A percentile compares a stretch with the other conserved stretches of the same genome.
Conservation (phyloP, 2,329 filamentous ascomycete genomes). For the Nemania diffusa region DNA sequence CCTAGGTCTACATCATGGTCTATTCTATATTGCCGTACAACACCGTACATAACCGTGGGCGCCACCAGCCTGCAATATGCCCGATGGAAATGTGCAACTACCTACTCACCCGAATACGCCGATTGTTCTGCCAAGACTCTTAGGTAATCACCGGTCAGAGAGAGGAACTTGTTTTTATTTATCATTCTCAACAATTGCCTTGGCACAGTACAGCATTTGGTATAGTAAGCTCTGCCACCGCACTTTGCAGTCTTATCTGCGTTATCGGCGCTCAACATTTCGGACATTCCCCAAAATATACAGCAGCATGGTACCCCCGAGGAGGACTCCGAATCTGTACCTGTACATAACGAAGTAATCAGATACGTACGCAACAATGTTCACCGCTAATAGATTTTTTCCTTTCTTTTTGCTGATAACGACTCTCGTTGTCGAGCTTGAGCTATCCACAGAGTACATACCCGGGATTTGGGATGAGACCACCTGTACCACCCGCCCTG, state of each 20-base stretch:
- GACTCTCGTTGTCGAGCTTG: not conserved
- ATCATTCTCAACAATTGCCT: slow-evolving; percentile 36
- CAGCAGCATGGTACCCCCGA: not conserved
- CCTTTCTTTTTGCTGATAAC: not conserved
- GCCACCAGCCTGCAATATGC: not conserved
- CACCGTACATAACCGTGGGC: not conserved
- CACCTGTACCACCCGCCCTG: not conserved
- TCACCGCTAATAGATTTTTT: not conserved
- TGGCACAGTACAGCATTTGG: not conserved
- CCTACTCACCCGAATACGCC: not conserved
- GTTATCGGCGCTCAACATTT: slow-evolving; percentile 42
- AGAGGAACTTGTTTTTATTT: too few relatives aligned
- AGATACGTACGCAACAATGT: not conserved
- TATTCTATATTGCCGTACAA: not conserved
- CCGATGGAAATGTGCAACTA: not conserved
- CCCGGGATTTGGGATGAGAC: not conserved
- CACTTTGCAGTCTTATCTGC: slow-evolving; percentile 20
- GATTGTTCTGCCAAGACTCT: not conserved
- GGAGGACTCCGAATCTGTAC: not conserved
- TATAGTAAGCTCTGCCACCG: slow-evolving; percentile 29
- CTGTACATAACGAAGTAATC: not conserved
- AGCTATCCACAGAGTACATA: too few relatives aligned
- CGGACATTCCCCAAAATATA: slow-evolving; percentile 45
- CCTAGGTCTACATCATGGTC: slow-evolving; percentile 8
- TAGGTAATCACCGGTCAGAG: not conserved